phyloP scores from a whole-genome alignment of 345 rosid species.

The Salix exigua region DNA sequence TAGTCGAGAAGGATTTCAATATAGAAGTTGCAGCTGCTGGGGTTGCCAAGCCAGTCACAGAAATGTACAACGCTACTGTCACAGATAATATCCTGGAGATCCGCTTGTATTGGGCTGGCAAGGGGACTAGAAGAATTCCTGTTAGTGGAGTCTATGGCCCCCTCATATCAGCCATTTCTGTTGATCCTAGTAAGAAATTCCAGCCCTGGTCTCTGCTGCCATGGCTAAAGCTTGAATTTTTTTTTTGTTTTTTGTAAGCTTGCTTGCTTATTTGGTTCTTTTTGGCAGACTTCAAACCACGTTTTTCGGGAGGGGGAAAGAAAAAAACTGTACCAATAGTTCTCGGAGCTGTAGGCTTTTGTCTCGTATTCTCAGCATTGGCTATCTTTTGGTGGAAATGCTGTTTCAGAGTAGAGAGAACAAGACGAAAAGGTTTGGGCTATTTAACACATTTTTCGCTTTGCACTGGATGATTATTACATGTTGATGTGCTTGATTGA shows the following conservation, averaged over 20 bases:
- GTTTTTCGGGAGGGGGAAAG: neutral
- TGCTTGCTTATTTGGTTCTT: neutral
- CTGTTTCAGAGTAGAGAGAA: conserved; percentile 4
- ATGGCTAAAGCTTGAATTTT: too few species aligned
- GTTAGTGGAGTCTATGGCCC: conserved; percentile 9
- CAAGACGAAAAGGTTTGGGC: conserved; percentile 18
- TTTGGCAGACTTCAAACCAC: conserved; percentile 25
- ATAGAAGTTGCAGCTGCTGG: neutral
- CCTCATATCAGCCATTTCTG: conserved; percentile 9
- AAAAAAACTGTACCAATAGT: conserved; percentile 9
- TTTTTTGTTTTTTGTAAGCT: neutral
- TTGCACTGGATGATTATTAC: neutral
- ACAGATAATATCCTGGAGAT: conserved; percentile 7
- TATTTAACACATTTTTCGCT: neutral
- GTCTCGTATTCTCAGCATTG: neutral
- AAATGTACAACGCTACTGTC: neutral
- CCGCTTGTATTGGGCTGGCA: conserved; percentile 12
- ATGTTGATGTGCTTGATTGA: neutral
- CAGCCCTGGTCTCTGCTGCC: neutral
- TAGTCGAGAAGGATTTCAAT: conserved; percentile 10
- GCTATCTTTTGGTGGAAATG: conserved; percentile 27
- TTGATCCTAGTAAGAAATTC: conserved; percentile 7
- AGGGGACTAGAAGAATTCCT: conserved; percentile 14
- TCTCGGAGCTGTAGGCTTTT: conserved; percentile 15
- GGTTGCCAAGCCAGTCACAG: neutral